phyloP scores from a whole-genome alignment of 1,139 yeast genomes.

The Debaryomyces nepalensis region DNA sequence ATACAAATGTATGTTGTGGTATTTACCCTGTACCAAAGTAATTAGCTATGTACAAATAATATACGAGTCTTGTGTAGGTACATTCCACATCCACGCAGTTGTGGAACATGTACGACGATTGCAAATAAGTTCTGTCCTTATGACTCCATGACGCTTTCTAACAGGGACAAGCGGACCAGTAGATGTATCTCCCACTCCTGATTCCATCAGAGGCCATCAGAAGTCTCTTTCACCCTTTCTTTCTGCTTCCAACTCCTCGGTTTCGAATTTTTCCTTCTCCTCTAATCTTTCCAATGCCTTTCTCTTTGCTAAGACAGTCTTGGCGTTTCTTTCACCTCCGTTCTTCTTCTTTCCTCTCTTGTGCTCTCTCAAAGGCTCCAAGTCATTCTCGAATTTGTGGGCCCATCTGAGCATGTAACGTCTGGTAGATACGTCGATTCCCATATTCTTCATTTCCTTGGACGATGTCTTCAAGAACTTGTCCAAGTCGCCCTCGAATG shows the following conservation, averaged over 20 bases:
- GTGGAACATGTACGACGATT: conserved; percentile 2
- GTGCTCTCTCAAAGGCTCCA: conserved; percentile 61
- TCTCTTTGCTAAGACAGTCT: conserved; percentile 70
- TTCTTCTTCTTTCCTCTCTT: conserved; percentile 74
- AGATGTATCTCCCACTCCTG: too few species aligned
- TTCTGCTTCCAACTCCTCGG: conserved; percentile 34
- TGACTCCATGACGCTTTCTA: not conserved
- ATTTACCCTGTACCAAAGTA: conserved; percentile 7
- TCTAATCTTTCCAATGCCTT: conserved; percentile 60
- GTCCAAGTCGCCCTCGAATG: conserved; percentile 75
- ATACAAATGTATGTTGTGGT: conserved; percentile 1
- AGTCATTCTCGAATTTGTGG: conserved; percentile 55
- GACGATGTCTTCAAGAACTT: conserved; percentile 64
- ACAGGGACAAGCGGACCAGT: too few species aligned
- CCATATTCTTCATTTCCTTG: conserved; percentile 68
- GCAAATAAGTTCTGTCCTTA: conserved; percentile 6
- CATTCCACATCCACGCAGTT: conserved; percentile 1
- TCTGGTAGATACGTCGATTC: conserved; percentile 77
- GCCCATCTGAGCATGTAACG: conserved; percentile 62
- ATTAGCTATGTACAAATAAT: conserved; percentile 9
- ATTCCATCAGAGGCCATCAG: too few species aligned
- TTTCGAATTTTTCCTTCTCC: conserved; percentile 38
- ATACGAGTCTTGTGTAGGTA: conserved; percentile 1
- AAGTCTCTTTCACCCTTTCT: conserved; percentile 37
- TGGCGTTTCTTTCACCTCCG: conserved; percentile 88